Conservation (phyloP, 805 yeast genomes). For the Starmerella etchellsii region DNA sequence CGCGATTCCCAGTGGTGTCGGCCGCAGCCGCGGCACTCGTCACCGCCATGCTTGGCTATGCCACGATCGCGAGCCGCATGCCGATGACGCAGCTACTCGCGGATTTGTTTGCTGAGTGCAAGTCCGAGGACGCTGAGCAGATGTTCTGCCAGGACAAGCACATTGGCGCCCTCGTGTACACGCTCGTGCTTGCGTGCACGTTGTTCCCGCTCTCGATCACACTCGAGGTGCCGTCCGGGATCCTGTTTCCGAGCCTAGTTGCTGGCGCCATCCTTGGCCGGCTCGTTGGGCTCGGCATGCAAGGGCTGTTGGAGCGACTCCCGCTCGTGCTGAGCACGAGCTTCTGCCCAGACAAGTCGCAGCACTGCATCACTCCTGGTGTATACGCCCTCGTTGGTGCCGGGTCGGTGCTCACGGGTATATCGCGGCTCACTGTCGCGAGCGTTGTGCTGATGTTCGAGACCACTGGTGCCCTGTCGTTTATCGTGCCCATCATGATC, state of each 20-base stretch:
- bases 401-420: conserved; percentile 68
- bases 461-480: conserved; percentile 72
- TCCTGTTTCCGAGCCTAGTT: conserved; percentile 93
- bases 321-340: conserved; percentile 18
- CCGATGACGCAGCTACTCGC: conserved; percentile 34
- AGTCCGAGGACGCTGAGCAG: conserved; percentile 1
- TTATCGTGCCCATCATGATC: conserved; percentile 74
- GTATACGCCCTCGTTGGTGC: conserved; percentile 85
- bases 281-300: conserved; percentile 64
- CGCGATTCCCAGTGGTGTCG: conserved; percentile 28
- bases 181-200: conserved; percentile 40
- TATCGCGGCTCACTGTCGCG: conserved; percentile 66
- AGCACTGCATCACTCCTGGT: conserved; percentile 62
- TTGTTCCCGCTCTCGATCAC: conserved; percentile 63
- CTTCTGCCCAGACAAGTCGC: conserved; percentile 31
- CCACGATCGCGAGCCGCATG: conserved; percentile 30
- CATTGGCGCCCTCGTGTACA: conserved; percentile 27
- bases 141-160: conserved; percentile 12
- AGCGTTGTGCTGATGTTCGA: conserved; percentile 73
- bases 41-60: conserved; percentile 41
- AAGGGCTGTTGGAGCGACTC: conserved; percentile 45
- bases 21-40: conserved; percentile 36
- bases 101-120: conserved; percentile 60
- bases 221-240: conserved; percentile 78
- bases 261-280: conserved; percentile 93